These are phyloP conservation scores for Cryphonectria carpinicola DNA, from an alignment of 2,329 filamentous ascomycete species.

Conservation along the genomic window DNA sequence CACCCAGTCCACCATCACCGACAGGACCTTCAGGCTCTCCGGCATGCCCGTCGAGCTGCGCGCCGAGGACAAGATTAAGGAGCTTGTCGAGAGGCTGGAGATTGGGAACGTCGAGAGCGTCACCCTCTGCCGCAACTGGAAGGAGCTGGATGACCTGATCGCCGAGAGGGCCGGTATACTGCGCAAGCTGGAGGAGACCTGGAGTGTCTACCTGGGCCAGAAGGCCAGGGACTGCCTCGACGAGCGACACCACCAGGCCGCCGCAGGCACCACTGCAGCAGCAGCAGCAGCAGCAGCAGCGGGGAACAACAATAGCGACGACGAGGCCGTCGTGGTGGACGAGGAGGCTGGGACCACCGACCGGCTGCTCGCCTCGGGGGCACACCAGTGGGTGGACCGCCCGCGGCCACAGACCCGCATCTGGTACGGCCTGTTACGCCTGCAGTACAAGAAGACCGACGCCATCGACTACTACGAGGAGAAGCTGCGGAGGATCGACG, in stretches of 20 bases:
- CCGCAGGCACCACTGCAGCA: neutral
- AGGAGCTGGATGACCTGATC: slow-evolving; percentile 75
- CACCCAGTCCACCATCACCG: slow-evolving; percentile 91
- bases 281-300: neutral
- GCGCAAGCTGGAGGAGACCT: slow-evolving; percentile 78
- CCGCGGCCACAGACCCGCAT: slow-evolving; percentile 71
- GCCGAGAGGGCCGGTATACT: slow-evolving; percentile 67
- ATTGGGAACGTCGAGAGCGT: slow-evolving; percentile 91
- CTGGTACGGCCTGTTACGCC: slow-evolving; percentile 75
- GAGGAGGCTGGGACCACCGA: slow-evolving; percentile 48
- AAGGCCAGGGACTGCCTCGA: slow-evolving; percentile 42
- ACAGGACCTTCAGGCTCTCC: slow-evolving; percentile 88
- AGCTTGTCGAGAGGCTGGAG: slow-evolving; percentile 82
- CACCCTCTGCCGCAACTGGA: slow-evolving; percentile 86
- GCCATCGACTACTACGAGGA: slow-evolving; percentile 95
- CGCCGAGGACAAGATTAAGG: slow-evolving; percentile 80
- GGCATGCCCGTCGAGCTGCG: slow-evolving; percentile 81
- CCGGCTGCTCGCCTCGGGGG: slow-evolving; percentile 31
- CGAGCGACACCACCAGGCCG: slow-evolving; percentile 13
- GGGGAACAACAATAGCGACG: slow-evolving; percentile 31
- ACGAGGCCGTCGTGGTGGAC: slow-evolving; percentile 40
- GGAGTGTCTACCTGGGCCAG: slow-evolving; percentile 75
- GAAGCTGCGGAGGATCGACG: slow-evolving; percentile 77
- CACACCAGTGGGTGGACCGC: slow-evolving; percentile 49
- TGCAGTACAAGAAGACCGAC: slow-evolving; percentile 76